A percentile compares a stretch with the other conserved stretches of the same genome.
These are phyloP conservation scores for Cinchona pubescens DNA, from an alignment of 257 asterid species.

Conservation along the genomic window DNA sequence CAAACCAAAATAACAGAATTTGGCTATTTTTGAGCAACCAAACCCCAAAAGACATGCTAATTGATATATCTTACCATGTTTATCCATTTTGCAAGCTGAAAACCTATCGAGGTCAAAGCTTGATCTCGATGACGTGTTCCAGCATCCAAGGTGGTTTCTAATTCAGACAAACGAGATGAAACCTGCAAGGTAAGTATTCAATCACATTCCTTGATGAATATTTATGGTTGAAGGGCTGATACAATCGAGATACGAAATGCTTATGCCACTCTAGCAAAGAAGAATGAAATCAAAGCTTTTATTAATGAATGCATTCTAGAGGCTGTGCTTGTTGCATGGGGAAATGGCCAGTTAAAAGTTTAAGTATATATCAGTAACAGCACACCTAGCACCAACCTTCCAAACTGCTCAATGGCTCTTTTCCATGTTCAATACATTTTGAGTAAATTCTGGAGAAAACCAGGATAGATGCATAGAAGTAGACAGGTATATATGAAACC, in stretches of 20 bases:
- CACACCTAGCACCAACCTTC: neutral
- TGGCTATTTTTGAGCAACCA: neutral
- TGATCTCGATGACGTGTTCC: constrained; percentile 77
- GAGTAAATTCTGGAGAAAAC: neutral
- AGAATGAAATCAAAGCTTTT: neutral
- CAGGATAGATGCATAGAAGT: neutral
- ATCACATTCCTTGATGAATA: constrained; percentile 2
- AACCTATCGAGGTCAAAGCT: constrained; percentile 74
- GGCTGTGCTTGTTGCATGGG: neutral
- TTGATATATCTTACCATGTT: constrained; percentile 47
- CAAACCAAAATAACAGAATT: constrained; percentile 4
- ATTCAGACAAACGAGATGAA: constrained; percentile 76
- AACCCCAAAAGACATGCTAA: constrained; percentile 7
- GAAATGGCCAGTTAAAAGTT: neutral
- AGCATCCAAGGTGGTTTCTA: constrained; percentile 89
- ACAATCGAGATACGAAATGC: neutral
- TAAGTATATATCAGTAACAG: neutral
- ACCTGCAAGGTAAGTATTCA: constrained; percentile 54
- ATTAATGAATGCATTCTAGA: neutral
- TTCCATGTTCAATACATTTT: neutral
- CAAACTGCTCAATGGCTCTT: neutral
- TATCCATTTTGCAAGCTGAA: constrained; percentile 80
- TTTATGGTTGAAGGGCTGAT: neutral
- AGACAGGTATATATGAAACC: neutral
- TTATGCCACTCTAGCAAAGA: neutral